Base-by-base conservation (phyloP, 345 rosid species). In the Salix brachista region DNA sequence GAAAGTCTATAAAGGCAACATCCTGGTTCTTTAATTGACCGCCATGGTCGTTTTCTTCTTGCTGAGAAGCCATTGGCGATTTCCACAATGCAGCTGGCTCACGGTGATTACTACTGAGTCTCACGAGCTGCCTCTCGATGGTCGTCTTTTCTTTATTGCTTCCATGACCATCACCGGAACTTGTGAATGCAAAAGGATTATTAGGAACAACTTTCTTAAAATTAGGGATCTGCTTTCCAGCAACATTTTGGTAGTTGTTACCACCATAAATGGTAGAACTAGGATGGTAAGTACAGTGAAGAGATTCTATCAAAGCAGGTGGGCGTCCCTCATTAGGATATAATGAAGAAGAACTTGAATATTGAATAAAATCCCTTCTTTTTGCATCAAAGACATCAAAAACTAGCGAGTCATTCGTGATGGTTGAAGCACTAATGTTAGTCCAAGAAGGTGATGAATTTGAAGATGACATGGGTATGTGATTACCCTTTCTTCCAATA, bases 1-100 rank as follows among this genome's bases (percentile, higher is more conserved):
- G 91, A 87, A 88, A 88, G 77, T 90, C 94, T 61, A 90, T 90
- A 80, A 90, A 88, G 26, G 86, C 85, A 84, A 80, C 87, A 69
- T 83, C 86, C 67, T 82, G 69, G 74, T 73, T 70, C 21, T 62
- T 80, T 6, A 86, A 62, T 65, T 58, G 64, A n/a, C 74, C 82
- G 69, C 75, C 84, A 41, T 50, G 42, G 6, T 67, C 67, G 21
- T 32, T 44, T 54, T 76, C 25, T 30, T 60, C 68, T 60, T 58
- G 61, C 23, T 75, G 58, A 19, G 70, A 72, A 37, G 66, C 26
- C 52, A 30, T 23, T 41, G 72, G 52, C 46, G 28, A 46, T 11
- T 13, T 72, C 64, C 8, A 14, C 68, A 39, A 11, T 56, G 71
- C 36, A 28, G 60, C 39, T 28, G 73, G 26, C 37, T 37, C 36